These are phyloP conservation scores for Paragyromitra xinjiangensis DNA, from an alignment of 495 filamentous ascomycete genomes.

Conservation along the genomic window DNA sequence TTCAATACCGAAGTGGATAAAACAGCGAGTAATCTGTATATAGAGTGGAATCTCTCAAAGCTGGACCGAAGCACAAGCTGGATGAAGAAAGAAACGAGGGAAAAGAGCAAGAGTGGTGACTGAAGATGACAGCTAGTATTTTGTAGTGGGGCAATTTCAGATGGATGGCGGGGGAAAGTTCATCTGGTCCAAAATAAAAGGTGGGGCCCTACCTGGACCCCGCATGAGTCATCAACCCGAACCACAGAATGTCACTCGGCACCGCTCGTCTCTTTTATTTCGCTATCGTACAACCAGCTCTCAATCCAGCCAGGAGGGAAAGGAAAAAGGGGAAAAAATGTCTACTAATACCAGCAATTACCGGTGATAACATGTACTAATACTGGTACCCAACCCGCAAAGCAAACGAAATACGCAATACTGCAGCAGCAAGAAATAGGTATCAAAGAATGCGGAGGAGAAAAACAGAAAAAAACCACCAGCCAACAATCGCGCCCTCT, in stretches of 20 bases:
- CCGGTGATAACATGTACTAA: conserved; percentile 26
- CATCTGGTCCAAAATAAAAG: conserved; percentile 8
- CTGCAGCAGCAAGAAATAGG: conserved; percentile 21
- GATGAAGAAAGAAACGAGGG: background rate
- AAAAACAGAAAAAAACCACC: conserved; percentile 23
- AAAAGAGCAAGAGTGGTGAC: background rate
- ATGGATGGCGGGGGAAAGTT: background rate
- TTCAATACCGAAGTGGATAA: background rate
- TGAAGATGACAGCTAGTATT: background rate
- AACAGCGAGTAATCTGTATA: background rate
- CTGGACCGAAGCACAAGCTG: background rate
- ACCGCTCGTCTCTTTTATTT: conserved; percentile 3
- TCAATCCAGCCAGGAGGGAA: conserved; percentile 5
- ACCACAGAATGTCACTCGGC: conserved; percentile 35
- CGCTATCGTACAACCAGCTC: conserved; percentile 24
- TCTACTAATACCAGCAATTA: conserved; percentile 34
- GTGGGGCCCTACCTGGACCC: conserved; percentile 29
- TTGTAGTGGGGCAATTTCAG: conserved; percentile 6
- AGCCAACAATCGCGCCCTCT: conserved; percentile 40
- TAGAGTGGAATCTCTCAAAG: background rate
- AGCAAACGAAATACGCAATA: conserved; percentile 14
- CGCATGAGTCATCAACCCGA: conserved; percentile 39
- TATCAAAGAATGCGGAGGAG: conserved; percentile 20
- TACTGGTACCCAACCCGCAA: conserved; percentile 11
- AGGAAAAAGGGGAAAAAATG: conserved; percentile 7